Percentiles rank a stretch among this genome's conserved stretches.
These are phyloP conservation scores for Phellinidium pouzarii DNA, from an alignment of 1,284 basidiomycete species.

Conservation along the genomic window DNA sequence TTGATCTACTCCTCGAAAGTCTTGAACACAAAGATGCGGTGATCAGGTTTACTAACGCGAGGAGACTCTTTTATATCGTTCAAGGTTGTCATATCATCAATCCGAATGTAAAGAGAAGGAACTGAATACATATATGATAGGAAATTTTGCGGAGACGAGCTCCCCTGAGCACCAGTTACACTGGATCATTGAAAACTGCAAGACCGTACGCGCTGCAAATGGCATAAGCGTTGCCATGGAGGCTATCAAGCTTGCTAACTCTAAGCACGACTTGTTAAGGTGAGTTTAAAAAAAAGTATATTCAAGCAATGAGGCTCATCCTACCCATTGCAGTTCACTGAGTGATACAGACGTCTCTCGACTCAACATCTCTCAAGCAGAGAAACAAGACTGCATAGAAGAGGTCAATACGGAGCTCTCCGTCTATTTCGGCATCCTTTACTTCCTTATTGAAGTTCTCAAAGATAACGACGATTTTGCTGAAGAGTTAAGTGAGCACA, in stretches of 20 bases:
- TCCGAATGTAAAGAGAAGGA: not conserved
- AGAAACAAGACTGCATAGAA: conserved; percentile 75
- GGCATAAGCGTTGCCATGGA: conserved; percentile 81
- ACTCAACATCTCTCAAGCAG: conserved; percentile 59
- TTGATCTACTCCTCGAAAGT: conserved; percentile 77
- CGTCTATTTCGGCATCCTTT: conserved; percentile 87
- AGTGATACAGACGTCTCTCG: conserved; percentile 61
- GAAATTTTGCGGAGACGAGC: conserved; percentile 85
- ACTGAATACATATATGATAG: conserved; percentile 38
- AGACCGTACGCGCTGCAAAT: conserved; percentile 77
- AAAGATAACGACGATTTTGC: conserved; percentile 90
- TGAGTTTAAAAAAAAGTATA: conserved; percentile 26
- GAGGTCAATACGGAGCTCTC: conserved; percentile 88
- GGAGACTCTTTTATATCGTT: conserved; percentile 80
- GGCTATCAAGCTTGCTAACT: conserved; percentile 85
- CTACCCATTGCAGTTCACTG: conserved; percentile 43
- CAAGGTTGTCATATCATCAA: conserved; percentile 56
- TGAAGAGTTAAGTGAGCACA: conserved; percentile 91
- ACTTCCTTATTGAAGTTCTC: conserved; percentile 89
- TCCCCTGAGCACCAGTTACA: conserved; percentile 92
- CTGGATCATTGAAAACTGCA: conserved; percentile 94
- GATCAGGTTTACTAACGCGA: conserved; percentile 80
- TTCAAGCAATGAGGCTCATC: not conserved
- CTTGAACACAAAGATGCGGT: conserved; percentile 83
- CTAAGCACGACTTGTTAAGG: conserved; percentile 84